A percentile compares a stretch with the other conserved stretches of the same genome.
Evolutionary conservation across 192 early-diverging fungal species (phyloP).

Genomic region (Coemansia sp.): DNA sequence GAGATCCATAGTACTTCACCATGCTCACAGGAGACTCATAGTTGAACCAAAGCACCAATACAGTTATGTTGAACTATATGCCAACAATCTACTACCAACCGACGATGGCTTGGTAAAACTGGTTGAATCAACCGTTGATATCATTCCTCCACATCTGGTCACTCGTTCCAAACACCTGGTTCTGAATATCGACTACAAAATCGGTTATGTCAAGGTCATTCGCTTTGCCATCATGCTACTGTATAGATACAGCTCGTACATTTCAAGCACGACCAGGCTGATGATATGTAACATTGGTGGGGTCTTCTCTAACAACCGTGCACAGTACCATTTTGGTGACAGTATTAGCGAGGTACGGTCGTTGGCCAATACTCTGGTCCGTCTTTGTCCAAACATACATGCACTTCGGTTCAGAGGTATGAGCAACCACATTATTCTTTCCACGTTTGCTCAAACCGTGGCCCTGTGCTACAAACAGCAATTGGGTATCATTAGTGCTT

Average conservation of each 20-base stretch:
- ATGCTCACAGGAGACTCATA: neutral
- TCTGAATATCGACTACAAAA: neutral
- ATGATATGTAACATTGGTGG: neutral
- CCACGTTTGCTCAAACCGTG: neutral
- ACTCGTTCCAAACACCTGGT: neutral
- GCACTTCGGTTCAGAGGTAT: neutral
- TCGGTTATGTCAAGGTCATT: neutral
- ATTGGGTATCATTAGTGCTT: neutral
- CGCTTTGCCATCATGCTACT: neutral
- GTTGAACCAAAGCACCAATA: neutral
- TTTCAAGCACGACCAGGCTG: neutral
- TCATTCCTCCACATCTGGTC: neutral
- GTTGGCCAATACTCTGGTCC: neutral
- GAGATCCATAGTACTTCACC: neutral
- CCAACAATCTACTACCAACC: neutral
- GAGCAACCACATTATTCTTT: neutral
- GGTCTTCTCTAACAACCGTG: neutral
- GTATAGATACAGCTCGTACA: neutral
- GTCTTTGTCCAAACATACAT: neutral
- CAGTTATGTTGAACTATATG: neutral
- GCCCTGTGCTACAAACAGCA: neutral
- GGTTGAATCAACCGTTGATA: neutral
- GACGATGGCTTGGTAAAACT: neutral
- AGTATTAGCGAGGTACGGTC: neutral
- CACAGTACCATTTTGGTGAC: neutral